Evolutionary conservation across 495 filamentous ascomycete species (phyloP), one percentile per base, ranked within the genome.

Genomic region (Tuber microsphaerosporum): DNA sequence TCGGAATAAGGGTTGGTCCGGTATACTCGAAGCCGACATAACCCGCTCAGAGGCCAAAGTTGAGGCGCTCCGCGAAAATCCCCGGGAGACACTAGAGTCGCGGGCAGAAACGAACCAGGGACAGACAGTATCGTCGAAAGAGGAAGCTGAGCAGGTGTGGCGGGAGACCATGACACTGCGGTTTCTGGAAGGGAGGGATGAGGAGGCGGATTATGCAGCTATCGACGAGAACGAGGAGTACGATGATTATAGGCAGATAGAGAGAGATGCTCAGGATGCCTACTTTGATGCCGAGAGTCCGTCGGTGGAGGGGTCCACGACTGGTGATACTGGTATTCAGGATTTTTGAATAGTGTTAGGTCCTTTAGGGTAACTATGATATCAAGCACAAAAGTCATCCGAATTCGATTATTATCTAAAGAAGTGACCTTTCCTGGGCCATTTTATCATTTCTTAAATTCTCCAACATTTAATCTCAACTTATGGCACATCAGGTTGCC

Each of bases 181-280:
- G 45, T 94, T 94, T 76, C 74, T 94, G 45, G 85, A 86, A 65
- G 92, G 92, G 1, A 86, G 87, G 48, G 92, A 94, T 82, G 75
- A 80, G 16, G 92, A 94, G 76, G 92, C 92, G 80, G 89, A 93
- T 72, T 94, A 94, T 82, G 83, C 78, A 31, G 78, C 56, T 2
- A 91, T 94, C 37, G 92, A 94, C 84, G 86, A 88, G 65, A 90
- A 88, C 82, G 89, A 92, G 48, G 89, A 90, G 44, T 91, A 86
- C 75, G 91, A 93, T 84, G 91, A 92, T 82, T 84, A 84, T 79
- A 65, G 79, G 77, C 78, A 77, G 77, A 86, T 88, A 75, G 88
- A 89, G 76, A 77, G 85, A 69, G 87, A 89, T 76, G 83, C 77
- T 41, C 83, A 89, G 81, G 91, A 94, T 51, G 84, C 84, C 74